Conservation (phyloP, 2,329 filamentous ascomycete genomes). For the Scopulariopsis brevicaulis region DNA sequence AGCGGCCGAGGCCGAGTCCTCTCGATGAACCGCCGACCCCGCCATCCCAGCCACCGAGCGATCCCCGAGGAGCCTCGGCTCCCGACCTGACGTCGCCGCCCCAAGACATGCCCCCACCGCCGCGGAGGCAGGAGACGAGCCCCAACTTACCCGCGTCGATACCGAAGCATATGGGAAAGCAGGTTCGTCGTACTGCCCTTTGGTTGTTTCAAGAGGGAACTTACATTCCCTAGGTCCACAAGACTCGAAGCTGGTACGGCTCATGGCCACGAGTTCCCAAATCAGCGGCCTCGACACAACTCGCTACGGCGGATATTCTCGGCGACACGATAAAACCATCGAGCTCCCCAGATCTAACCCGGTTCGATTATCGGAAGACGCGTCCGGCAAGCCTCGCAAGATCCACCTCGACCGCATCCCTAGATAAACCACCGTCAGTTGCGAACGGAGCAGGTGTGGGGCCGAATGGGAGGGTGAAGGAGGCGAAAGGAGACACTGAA, state of each 20-base stretch:
- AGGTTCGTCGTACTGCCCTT: background rate
- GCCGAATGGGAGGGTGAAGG: background rate
- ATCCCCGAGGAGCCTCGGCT: background rate
- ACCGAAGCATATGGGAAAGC: background rate
- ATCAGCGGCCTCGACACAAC: slow-evolving; percentile 45
- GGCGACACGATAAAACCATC: slow-evolving; percentile 39
- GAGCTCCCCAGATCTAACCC: slow-evolving; percentile 34
- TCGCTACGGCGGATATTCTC: slow-evolving; percentile 49
- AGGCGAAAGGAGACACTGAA: background rate
- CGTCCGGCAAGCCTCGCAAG: background rate
- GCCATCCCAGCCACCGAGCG: background rate
- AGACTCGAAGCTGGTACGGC: slow-evolving; percentile 50
- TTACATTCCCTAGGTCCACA: slow-evolving; percentile 28
- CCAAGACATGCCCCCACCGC: slow-evolving; percentile 2
- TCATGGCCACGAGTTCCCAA: slow-evolving; percentile 47
- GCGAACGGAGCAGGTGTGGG: background rate
- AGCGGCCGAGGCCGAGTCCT: slow-evolving; percentile 2
- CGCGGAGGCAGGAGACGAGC: background rate
- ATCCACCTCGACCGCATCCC: slow-evolving; percentile 15
- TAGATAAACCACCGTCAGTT: slow-evolving; percentile 10
- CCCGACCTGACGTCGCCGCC: background rate
- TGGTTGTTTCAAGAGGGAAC: background rate
- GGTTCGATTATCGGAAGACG: slow-evolving; percentile 33
- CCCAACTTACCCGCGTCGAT: background rate
- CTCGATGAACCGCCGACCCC: background rate